Base-by-base conservation (phyloP, 129 eudicot genomes). In the Centaurea solstitialis region DNA sequence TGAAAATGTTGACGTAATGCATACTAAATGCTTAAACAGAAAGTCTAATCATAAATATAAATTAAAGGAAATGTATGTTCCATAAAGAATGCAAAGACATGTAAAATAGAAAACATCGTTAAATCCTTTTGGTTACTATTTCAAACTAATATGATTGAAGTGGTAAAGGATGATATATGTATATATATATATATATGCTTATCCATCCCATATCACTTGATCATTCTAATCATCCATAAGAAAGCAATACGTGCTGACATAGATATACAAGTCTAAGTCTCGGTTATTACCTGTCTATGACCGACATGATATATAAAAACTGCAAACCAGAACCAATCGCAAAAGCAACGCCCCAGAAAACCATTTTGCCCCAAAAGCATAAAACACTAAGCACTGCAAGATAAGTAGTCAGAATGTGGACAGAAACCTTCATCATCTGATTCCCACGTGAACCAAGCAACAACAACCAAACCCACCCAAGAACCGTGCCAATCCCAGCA, bases 271-370 rank as follows among this genome's bases (percentile, higher is more conserved):
- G 68, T n/a, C 11, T 18, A 62, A 62, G 68, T 18, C 68, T 79
- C 79, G 76, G 37, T 33, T 20, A 76, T 41, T 18, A 94, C 99
- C 99, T 93, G 87, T 95, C 99, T 57, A 95, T 85, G 73, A 95
- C 98, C 18, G 98, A 91, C 39, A 95, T 86, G 80, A 95, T 92
- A 79, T 95, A 95, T 88, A 95, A 79, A 85, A 95, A 95, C 87
- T 95, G 99, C 84, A 95, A 83, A 5, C 86, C 94, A 15, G 98
- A 90, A 37, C 97, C 98, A 83, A 95, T 78, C 3, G 98, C 98
- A 81, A 93, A 93, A 50, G 93, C 92, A 74, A 93, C 87, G 59
- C 98, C 99, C 98, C 98, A 93, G 64, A 95, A 91, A 62, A 89
- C 85, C 68, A 84, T 87, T 57, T 90, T 81, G 3, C 79, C 82